Percentiles rank a stretch among this genome's conserved stretches.
phyloP scores from a whole-genome alignment of 1,284 basidiomycete species.

The Ustilago xerochloae region DNA sequence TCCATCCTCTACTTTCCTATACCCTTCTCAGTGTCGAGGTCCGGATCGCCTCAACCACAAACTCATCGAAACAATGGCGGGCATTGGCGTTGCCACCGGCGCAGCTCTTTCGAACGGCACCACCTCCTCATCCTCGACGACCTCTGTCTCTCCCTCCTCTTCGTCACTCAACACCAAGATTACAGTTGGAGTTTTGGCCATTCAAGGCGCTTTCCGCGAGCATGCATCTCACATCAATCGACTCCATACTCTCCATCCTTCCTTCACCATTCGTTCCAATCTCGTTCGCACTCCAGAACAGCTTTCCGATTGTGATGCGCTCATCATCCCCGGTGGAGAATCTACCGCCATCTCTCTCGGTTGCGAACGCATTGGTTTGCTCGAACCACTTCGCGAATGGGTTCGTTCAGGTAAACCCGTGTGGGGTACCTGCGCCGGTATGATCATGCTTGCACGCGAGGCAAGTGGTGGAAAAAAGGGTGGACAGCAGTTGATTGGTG shows the following conservation, averaged over 20 bases:
- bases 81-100: conserved; percentile 38
- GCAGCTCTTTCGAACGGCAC: conserved; percentile 22
- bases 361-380: conserved; percentile 80
- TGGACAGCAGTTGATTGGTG: conserved; percentile 86
- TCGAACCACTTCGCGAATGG: conserved; percentile 82
- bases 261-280: conserved; percentile 63
- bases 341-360: conserved; percentile 93
- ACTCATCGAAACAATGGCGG: conserved; percentile 17
- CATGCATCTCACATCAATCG: conserved; percentile 79
- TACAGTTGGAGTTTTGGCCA: conserved; percentile 73
- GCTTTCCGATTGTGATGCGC: conserved; percentile 79
- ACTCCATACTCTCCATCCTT: conserved; percentile 36
- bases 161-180: conserved; percentile 16
- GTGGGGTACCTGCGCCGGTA: conserved; percentile 97
- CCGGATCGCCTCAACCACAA: background rate
- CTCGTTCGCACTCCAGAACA: conserved; percentile 83
- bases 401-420: conserved; percentile 75
- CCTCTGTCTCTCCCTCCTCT: background rate
- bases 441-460: conserved; percentile 80
- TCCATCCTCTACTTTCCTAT: background rate
- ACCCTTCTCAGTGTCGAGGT: background rate
- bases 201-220: conserved; percentile 94
- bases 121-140: background rate
- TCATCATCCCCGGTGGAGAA: conserved; percentile 91
- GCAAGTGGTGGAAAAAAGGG: conserved; percentile 80